Evolutionary conservation across 768 basidiomycete species (phyloP), one percentile per base, ranked within the genome.

Genomic region (Suillus cothurnatus): DNA sequence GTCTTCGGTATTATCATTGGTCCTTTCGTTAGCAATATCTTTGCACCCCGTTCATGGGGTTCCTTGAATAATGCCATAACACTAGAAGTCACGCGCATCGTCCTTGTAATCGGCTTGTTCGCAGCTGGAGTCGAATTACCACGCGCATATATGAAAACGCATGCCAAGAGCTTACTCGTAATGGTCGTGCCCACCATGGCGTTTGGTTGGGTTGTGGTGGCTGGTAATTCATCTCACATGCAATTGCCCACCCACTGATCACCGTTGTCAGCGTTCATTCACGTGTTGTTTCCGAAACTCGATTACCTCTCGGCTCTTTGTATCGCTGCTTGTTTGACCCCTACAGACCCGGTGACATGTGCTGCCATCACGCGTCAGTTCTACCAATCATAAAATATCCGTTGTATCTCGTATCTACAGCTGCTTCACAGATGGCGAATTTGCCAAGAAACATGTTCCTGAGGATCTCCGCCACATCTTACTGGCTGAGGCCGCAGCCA

Each of bases 121-220:
- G 93, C 96, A 15, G 94, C 98, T 45, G 97, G 97, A 4, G 94
- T 97, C 31, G 96, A 99, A 74, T 81, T 99, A 43, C 96, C 97
- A 0, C 81, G 86, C 64, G 85, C 88, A 1, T 98, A 98, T 80
- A 87, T 98, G 83, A 81, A 81, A 32, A 82, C 88, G 31, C 93
- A 97, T 71, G 91, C 86, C 50, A 89, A 84, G 70, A 86, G 92
- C 45, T 78, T 93, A 0, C 64, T 88, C 2, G 73, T 85, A 47
- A 86, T 93, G 86, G 88, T 93, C 21, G 83, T 93, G 0, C 92
- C 92, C 3, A 93, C 92, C 1, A 94, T 94, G 92, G 89, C 90
- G 19, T 86, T 91, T 68, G 89, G 92, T 47, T 91, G 96, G 96
- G 64, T 95, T 64, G 80, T 91, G 68, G 88, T 88, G 68, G 86